Base-by-base conservation (phyloP, 2,329 filamentous ascomycete genomes). In the Sporothrix mexicana region DNA sequence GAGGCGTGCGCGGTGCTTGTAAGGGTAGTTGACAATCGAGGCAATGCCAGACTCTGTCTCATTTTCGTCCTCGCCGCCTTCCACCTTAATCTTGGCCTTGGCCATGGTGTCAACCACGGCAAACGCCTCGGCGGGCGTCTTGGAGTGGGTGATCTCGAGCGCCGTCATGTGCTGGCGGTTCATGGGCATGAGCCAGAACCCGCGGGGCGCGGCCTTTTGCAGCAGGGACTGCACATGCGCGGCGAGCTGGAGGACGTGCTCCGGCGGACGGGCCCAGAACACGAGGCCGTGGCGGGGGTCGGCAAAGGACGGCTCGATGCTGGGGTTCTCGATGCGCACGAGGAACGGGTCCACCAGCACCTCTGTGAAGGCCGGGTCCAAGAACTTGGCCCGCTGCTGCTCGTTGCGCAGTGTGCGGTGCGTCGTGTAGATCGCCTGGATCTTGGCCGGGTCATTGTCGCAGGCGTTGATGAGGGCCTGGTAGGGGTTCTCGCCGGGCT, bases 181-280 rank as follows among this genome's bases (percentile, higher is more conserved):
- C 10, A 86, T 82, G 0, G 95, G 94, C 92, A 97, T 97, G 59
- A 95, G 85, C 95, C 95, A 98, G 36, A 97, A 83, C 76, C 86
- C 93, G 57, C 30, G 49, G 7, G 47, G 55, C 15, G 91, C 91
- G 23, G 88, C 86, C 23, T 85, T 82, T 72, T 85, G 84, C 66
- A 97, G 83, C 77, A 88, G 86, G 68, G 85, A 80, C 81, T 98
- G 95, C 43, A 98, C 82, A 72, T 87, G 86, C 1, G 83, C 81
- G 2, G 95, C 89, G 73, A 98, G 82, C 23, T 86, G 82, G 62
- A 91, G 85, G 20, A 98, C 85, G 76, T 91, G 89, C 62, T 88
- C 82, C 0, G 95, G 92, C 17, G 95, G 95, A 7, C 95, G 87
- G 3, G 93, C 93, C 94, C 94, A 98, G 79, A 98, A 91, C 0